Base-by-base conservation (phyloP, 179 eudicot genomes). In the Patellifolia procumbens region DNA sequence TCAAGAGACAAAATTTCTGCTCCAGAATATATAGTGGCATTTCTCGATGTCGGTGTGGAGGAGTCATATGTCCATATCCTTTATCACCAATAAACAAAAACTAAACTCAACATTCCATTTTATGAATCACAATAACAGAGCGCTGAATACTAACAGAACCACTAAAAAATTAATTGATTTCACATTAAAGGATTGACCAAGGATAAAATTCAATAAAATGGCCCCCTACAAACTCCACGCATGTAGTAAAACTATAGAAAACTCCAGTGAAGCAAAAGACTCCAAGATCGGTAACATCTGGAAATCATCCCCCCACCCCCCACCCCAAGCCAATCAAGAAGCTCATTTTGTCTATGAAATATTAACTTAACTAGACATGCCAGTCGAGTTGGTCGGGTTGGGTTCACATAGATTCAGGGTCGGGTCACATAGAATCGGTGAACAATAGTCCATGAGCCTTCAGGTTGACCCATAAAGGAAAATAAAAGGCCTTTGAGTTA, bases 51-150 rank as follows among this genome's bases (percentile, higher is more conserved):
- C 28, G 92, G 78, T 70, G 87, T 87, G 69, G 95, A 84, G 67
- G 99, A 83, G 81, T 88, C 96, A 85, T 88, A 89, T 62, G 99
- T 90, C 99, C 99, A 95, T 80, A 95, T 91, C 92, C 99, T 95
- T 74, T 76, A 85, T 78, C 49, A 82, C 45, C 75, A 71, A 34
- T 42, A 70, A 69, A 55, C 3, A 13, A 76, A 79, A 65, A 15
- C 43, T 13, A 42, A 35, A 16, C 32, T 74, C 62, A 74, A 45
- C 26, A 77, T n/a, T 48, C 65, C 81, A 61, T 17, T 19, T 31
- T 17, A 46, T 10, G 45, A 62, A 42, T 70, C 17, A 17, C 45
- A 39, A 39, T 39, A n/a, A n/a, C 68, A 72, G 4, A 49, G 28
- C 62, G 74, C 56, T 67, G 52, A 46, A 48, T 6, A 39, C n/a